Conservation (phyloP, 2,329 filamentous ascomycete species). For the Colletotrichum sansevieriae region DNA sequence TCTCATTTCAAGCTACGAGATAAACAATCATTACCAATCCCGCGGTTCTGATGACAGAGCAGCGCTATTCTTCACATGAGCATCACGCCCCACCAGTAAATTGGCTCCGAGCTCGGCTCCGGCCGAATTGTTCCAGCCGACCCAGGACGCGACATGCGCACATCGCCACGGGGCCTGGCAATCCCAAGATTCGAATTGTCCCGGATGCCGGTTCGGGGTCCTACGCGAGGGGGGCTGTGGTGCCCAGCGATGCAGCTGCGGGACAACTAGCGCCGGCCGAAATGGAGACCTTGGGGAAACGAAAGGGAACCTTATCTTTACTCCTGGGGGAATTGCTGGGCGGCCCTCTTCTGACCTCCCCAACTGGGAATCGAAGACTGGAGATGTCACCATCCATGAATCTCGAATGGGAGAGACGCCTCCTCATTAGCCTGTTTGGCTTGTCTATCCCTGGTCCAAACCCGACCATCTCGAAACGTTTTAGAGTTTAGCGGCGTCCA, state of each 20-base stretch:
- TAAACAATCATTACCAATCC: conserved; percentile 20
- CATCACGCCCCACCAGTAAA: no score
- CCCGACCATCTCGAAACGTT: conserved; percentile 33
- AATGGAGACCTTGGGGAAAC: neutral
- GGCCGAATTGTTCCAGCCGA: conserved; percentile 27
- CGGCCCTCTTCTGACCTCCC: conserved; percentile 18
- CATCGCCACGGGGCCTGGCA: neutral
- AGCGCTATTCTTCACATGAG: no score
- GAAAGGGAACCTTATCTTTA: conserved; percentile 20
- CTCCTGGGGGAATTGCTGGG: neutral
- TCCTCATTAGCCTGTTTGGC: no score
- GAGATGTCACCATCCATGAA: neutral
- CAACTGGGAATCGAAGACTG: conserved; percentile 1
- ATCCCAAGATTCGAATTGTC: conserved; percentile 5
- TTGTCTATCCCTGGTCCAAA: neutral
- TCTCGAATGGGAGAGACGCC: neutral
- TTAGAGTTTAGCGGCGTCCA: conserved; percentile 33
- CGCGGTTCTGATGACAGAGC: neutral
- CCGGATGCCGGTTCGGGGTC: conserved; percentile 30
- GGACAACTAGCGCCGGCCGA: neutral
- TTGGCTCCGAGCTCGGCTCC: conserved; percentile 14
- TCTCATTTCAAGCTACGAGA: no score
- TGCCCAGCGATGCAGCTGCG: neutral
- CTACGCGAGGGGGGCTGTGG: conserved; percentile 29
- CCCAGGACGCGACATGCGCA: neutral